Base-by-base conservation (phyloP, 2,329 filamentous ascomycete species). In the Talaromyces funiculosus region DNA sequence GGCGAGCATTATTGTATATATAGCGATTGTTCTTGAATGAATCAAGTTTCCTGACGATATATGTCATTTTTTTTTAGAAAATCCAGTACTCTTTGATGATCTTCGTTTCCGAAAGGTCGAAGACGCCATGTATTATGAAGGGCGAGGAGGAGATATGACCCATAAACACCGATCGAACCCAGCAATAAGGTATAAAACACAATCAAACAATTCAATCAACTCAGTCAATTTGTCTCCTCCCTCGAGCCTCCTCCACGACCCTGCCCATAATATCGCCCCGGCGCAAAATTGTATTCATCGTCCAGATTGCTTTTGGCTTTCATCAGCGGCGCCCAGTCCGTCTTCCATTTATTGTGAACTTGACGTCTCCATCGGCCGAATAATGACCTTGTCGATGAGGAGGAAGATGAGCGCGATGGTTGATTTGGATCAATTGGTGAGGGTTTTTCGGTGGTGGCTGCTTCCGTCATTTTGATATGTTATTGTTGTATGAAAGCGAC, bases 291-390 rank as follows among this genome's bases (percentile, higher is more conserved):
- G 38, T 67, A 65, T 16, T 66, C 62, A 10, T 60, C 58, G 38
- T 65, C 64, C 49, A 64, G 42, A 33, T 65, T 53, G 26, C 55
- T 64, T 51, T 64, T 65, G n/a, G 66, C 65, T 14, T 63, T 61
- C 63, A 66, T 64, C 47, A 67, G 22, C 12, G 63, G 58, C 4
- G 65, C 66, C 66, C 64, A 67, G 12, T 62, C 54, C 31, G 54
- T 43, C 2, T 22, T 53, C 24, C 49, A 61, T 33, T 60, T 59
- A 31, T 49, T 24, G 10, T 40, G 38, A 29, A 61, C 37, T 16
- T 53, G 51, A 29, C 53, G 49, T 35, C 14, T 58, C 33, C 61
- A 37, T n/a, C 60, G 57, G 53, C 60, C 10, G 9, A 61, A 38
- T 14, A 61, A 47, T n/a, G 60, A 61, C 5, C 20, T 31, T 5